Percentiles rank a stretch among this genome's conserved stretches.
phyloP scores from a whole-genome alignment of 2,329 filamentous ascomycete genomes.

The Ophiostoma triangulosporum region DNA sequence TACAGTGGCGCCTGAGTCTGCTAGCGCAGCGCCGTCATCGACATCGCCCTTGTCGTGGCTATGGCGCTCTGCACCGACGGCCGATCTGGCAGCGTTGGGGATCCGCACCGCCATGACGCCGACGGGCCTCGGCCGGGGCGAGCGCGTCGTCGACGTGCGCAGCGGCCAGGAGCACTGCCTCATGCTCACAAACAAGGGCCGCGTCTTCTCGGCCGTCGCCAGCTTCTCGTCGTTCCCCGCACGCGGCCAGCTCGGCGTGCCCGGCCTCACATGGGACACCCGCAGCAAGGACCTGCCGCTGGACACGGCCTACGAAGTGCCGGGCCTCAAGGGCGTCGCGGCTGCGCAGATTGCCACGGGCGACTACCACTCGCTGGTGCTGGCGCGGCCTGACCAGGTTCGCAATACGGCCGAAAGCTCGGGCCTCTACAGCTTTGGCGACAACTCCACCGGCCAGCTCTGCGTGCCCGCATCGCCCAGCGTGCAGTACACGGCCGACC shows the following conservation, averaged over 20 bases:
- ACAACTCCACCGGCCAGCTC: slow-evolving; percentile 83
- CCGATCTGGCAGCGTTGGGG: background rate
- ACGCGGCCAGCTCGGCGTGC: slow-evolving; percentile 76
- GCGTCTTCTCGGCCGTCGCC: slow-evolving; percentile 78
- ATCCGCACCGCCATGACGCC: slow-evolving; percentile 46
- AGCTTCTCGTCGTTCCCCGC: slow-evolving; percentile 66
- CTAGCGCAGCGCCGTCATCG: no score
- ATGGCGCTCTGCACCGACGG: background rate
- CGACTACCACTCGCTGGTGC: slow-evolving; percentile 71
- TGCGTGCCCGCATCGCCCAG: slow-evolving; percentile 60
- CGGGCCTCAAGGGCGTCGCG: slow-evolving; percentile 54
- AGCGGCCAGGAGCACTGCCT: slow-evolving; percentile 78
- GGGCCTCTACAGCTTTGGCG: slow-evolving; percentile 73
- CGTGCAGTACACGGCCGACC: slow-evolving; percentile 50
- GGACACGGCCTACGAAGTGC: slow-evolving; percentile 71
- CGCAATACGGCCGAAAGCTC: slow-evolving; percentile 34
- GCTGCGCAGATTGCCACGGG: slow-evolving; percentile 67
- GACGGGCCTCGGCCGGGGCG: slow-evolving; percentile 47
- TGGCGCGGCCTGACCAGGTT: slow-evolving; percentile 39
- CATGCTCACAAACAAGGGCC: slow-evolving; percentile 69
- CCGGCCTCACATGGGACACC: slow-evolving; percentile 67
- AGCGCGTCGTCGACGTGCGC: slow-evolving; percentile 60
- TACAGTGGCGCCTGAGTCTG: slow-evolving; percentile 29
- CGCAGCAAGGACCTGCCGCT: slow-evolving; percentile 63
- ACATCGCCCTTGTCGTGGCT: slow-evolving; percentile 46